Evolutionary conservation across 2,329 filamentous ascomycete genomes (phyloP), one percentile per base, ranked within the genome.

Genomic region (Botrytis tulipae): DNA sequence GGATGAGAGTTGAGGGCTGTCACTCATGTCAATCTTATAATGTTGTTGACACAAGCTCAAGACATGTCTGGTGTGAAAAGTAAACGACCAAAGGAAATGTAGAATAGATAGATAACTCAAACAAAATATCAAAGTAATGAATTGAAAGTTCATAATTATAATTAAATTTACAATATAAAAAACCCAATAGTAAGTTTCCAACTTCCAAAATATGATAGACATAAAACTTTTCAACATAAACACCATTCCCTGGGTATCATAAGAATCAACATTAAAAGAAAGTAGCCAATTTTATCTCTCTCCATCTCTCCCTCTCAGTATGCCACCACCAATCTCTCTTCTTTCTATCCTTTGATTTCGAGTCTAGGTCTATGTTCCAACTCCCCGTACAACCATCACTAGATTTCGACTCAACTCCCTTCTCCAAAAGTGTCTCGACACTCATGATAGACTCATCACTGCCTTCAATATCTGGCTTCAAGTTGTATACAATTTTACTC

Each of bases 401-500:
- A 60, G 73, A 74, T 20, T 76, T 76, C 57, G 69, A 78, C 76
- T 76, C 77, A 9, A 76, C 76, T 72, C 79, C 77, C 66, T 73
- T 76, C 4, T 82, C 81, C 14, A 88, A 76, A 25, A 91, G 76
- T 70, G 89, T 87, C 8, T 83, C 80, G 5, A 89, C 81, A 57
- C 86, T 86, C 25, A 89, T 87, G 66, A 87, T 84, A 44, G 88
- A 86, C 74, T 90, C 88, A 3, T 83, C 83, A 1, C 84, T 87
- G 0, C 88, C 88, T 29, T 78, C 78, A 0, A 89, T 86, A 68
- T 79, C 79, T 0, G 91, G 85, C 25, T 83, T 80, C 18, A 94
- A 82, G 59, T 84, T 83, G 78, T 94, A 94, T 29, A 82, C 79
- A 70, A 94, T 89, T 44, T 80, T 82, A 65, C 89, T 91, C 44